Base-by-base conservation (phyloP, 176 grass and related monocot genomes). In the Aegilops sharonensis region DNA sequence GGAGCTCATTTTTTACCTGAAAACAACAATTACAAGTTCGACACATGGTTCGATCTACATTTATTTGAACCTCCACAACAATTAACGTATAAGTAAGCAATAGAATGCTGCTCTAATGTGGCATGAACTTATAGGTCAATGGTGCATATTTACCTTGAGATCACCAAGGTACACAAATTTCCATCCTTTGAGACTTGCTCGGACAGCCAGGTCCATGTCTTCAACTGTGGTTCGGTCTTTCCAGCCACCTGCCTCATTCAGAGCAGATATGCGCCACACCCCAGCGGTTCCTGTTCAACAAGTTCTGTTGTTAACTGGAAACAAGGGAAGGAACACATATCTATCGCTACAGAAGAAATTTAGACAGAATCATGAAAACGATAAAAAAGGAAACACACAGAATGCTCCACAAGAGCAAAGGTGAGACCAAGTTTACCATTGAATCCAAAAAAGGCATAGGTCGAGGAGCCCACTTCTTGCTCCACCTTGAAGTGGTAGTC, bases 1-100 rank as follows among this genome's bases (percentile, higher is more conserved):
- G 93, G 52, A 95, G 89, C 70, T 95, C 93, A 91, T 76, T 95
- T 69, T 95, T 95, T 11, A 95, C 93, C 89, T 95, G 63, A 76
- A 34, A 82, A 37, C 27, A 48, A 5, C n/a, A 56, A 54, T 78
- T 78, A 1, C 9, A 9, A 23, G 72, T 86, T 30, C 45, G 12
- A 5, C 45, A 48, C 45, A 48, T 14, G 45, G 45, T 14, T 48
- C 12, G 2, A 12, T 48, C 45, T 14, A 48, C 12, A 48, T 48
- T 48, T 48, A 48, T 48, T 13, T 48, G 45, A 48, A 48, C 5
- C 14, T 68, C 32, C 75, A 67, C 21, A 62, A 4, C 4, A 62
- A 52, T 34, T 12, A 63, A 64, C 9, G 34, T 63, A 48, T 21
- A 50, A 78, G 11, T 8, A 61, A 48, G 12, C 3, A 9, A 8